Evolutionary conservation across 192 early-diverging fungal species (phyloP).

Genomic region (Podila minutissima): DNA sequence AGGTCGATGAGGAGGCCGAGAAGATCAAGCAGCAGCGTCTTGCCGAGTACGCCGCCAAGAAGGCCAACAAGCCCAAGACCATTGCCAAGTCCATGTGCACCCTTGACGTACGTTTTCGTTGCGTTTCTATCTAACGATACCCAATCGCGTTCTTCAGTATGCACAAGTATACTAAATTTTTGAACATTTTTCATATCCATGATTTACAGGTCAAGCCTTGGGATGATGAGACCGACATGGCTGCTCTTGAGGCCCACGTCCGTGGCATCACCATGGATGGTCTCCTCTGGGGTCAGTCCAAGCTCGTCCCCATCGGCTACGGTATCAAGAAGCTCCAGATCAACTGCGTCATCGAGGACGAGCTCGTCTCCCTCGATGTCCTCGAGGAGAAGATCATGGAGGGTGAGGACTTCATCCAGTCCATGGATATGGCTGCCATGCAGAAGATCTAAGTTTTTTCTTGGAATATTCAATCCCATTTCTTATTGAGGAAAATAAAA

Average conservation of each 20-base stretch:
- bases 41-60: constrained; percentile 91
- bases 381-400: constrained; percentile 81
- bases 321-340: constrained; percentile 98
- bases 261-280: constrained; percentile 85
- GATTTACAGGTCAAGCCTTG: constrained; percentile 88
- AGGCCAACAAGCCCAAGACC: constrained; percentile 87
- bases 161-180: constrained; percentile 51
- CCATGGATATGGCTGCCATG: constrained; percentile 89
- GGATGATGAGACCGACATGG: constrained; percentile 96
- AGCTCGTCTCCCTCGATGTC: constrained; percentile 89
- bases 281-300: constrained; percentile 86
- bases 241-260: constrained; percentile 76
- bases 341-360: constrained; percentile 93
- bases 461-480: too few species aligned
- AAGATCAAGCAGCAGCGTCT: constrained; percentile 87
- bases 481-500: too few species aligned
- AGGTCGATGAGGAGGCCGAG: constrained; percentile 92
- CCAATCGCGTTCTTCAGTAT: constrained; percentile 90
- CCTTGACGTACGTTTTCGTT: constrained; percentile 63
- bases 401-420: constrained; percentile 91
- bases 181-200: constrained; percentile 52
- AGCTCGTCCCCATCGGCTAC: constrained; percentile 88
- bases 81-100: constrained; percentile 93
- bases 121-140: neutral
- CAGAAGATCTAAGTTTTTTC: constrained; percentile 82